Base-by-base conservation (phyloP, 495 filamentous ascomycete genomes). In the Talaromyces ruber region DNA sequence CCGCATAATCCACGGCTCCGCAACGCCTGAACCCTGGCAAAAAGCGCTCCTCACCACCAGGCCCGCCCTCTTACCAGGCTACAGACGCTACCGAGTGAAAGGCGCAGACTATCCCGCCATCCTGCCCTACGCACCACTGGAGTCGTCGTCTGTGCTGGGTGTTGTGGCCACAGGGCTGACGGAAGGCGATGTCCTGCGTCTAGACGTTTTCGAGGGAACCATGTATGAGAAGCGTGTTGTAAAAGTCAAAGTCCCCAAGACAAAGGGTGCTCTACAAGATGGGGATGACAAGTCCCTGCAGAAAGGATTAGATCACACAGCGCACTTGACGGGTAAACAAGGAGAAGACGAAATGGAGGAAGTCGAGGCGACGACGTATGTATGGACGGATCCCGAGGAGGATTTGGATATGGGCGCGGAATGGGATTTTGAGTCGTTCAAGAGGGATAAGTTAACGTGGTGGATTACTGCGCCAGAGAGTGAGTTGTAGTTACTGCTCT, bases 81-180 rank as follows among this genome's bases (percentile, higher is more conserved):
- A 86, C 73, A 81, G 81, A 58, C 88, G 92, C 9, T 88, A 88
- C 72, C 81, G 83, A 28, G 89, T 92, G 26, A 73, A 66, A 1
- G 45, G 71, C 29, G 87, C 82, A 52, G 91, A 95, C 73, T 98
- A 96, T 69, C 94, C 94, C 0, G 93, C 87, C n/a, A 89, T 98
- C 32, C 74, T 86, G 1, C 72, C 82, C 0, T 58, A 39, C 4
- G 2, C 12, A 39, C 61, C 22, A 8, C 14, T 11, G 28, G 51
- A 6, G 60, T 62, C 4, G 55, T 61, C 72, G 3, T 72, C 76
- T n/a, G 93, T 97, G 11, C 81, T 87, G n/a, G 94, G 94, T 8
- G 88, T 85, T 26, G 84, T 85, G 47, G 91, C 92, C 2, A 85
- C 83, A 0, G 93, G 93, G 2, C 75, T 98, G 26, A 94, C 89